Base-by-base conservation (phyloP, 148 eudicot genomes). In the Vaccinium myrtillus region DNA sequence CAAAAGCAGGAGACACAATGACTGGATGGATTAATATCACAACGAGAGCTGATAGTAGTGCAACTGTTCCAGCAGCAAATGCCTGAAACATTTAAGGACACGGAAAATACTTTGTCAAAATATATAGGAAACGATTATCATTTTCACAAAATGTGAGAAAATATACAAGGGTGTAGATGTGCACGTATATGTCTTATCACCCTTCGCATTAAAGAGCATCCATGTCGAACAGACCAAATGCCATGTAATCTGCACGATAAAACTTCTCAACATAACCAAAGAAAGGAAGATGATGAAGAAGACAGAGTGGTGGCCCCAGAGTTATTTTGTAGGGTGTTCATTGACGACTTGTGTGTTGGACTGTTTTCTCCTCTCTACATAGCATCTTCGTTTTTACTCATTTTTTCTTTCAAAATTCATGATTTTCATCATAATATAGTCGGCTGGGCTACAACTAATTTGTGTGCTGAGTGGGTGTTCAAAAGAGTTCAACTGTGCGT, bases 1-100 rank as follows among this genome's bases (percentile, higher is more conserved):
- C 99, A 23, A 94, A 86, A 82, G 99, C 99, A 56, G 99, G 99
- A 18, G 91, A 86, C 9, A 92, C 92, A 50, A 91, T 50, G 76
- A 91, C 81, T 25, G 96, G 96, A 78, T 90, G 90, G 69, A 94
- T 81, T 36, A 89, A 83, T 58, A 84, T 75, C 85, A 90, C 54
- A 77, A 92, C 73, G 81, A 93, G 81, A 65, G 90, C 91, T 3
- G 93, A 90, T 30, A 94, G 86, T 19, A 95, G 88, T 78, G 88
- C 65, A n/a, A 92, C 80, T 50, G 91, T 91, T 54, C 93, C 93
- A 77, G 88, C 89, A 58, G 91, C 83, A 80, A 90, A 77, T 59
- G 84, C 94, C 99, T 97, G 93, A 85, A 88, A 86, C 63, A 67
- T 49, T 53, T 43, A 8, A 36, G 69, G 21, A 83, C 74, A 78